Conservation (phyloP, 2,329 filamentous ascomycete genomes). For the Fonsecaea multimorphosa region DNA sequence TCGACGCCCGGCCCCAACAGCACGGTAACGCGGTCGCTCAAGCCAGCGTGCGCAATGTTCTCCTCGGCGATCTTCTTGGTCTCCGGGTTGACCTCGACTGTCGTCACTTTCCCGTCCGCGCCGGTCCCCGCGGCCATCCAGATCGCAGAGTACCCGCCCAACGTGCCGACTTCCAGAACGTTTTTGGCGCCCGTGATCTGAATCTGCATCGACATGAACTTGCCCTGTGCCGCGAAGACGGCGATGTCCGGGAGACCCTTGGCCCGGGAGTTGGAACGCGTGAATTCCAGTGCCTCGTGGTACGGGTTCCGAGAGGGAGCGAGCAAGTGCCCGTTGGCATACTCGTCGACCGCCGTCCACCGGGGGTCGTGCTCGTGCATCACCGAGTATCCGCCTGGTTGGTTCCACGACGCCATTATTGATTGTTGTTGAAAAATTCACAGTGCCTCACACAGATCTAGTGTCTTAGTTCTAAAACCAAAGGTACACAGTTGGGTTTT, state of each 20-base stretch:
- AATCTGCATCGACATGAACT: conserved; percentile 50
- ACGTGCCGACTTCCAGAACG: conserved; percentile 62
- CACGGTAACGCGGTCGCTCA: conserved; percentile 53
- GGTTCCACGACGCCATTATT: conserved; percentile 2
- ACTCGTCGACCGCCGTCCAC: conserved; percentile 33
- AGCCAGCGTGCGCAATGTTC: conserved; percentile 51
- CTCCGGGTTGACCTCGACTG: conserved; percentile 57
- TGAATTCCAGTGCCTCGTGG: conserved; percentile 41
- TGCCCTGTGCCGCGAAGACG: conserved; percentile 47
- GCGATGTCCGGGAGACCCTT: conserved; percentile 49
- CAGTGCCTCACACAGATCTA: too few relatives aligned
- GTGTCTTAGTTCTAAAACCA: background rate
- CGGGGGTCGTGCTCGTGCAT: conserved; percentile 25
- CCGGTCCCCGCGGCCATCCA: conserved; percentile 55
- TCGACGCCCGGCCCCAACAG: conserved; percentile 55
- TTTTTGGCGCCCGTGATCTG: conserved; percentile 46
- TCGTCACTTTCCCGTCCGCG: conserved; percentile 53
- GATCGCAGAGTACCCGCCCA: conserved; percentile 62
- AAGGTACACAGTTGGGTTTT: background rate
- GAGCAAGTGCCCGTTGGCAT: conserved; percentile 31
- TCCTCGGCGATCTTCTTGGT: conserved; percentile 55
- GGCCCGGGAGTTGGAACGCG: conserved; percentile 44
- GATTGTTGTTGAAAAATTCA: too few relatives aligned
- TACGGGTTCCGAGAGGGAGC: conserved; percentile 36
- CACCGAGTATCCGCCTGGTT: background rate